Percentiles rank a stretch among this genome's conserved stretches.
Evolutionary conservation across 2,329 filamentous ascomycete species (phyloP).

Genomic region (Aspergillus ruber): DNA sequence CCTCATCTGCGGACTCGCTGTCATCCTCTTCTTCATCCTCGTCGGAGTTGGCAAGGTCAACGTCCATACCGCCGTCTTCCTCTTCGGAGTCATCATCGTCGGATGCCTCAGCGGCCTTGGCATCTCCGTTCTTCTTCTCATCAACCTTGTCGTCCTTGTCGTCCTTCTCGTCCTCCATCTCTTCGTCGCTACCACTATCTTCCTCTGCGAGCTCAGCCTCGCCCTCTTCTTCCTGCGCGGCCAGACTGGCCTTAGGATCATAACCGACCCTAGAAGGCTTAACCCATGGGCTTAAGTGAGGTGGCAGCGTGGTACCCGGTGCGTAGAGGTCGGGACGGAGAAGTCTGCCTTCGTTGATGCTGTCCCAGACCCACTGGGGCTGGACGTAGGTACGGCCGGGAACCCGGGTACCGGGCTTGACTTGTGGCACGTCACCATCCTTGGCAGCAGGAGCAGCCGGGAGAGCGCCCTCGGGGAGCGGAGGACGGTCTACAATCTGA

Average conservation of each 20-base stretch:
- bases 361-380: slow-evolving; percentile 98
- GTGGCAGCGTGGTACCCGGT: slow-evolving; percentile 81
- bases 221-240: slow-evolving; percentile 79
- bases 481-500: slow-evolving; percentile 87
- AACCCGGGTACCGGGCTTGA: slow-evolving; percentile 63
- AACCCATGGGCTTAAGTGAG: slow-evolving; percentile 94
- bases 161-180: slow-evolving; percentile 36
- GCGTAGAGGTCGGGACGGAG: slow-evolving; percentile 82
- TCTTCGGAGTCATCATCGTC: slow-evolving; percentile 34
- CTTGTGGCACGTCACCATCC: slow-evolving; percentile 39
- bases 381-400: slow-evolving; percentile 92
- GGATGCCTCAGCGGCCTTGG: slow-evolving; percentile 8
- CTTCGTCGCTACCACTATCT: slow-evolving; percentile 40
- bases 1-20: slow-evolving; percentile 40
- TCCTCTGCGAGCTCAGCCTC: slow-evolving; percentile 70
- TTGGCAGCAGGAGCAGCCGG: slow-evolving; percentile 37
- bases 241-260: slow-evolving; percentile 78
- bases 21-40: slow-evolving; percentile 45
- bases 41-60: slow-evolving; percentile 41
- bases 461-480: slow-evolving; percentile 54
- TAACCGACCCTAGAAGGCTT: slow-evolving; percentile 81
- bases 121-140: neutral
- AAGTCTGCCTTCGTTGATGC: slow-evolving; percentile 83
- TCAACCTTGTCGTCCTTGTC: slow-evolving; percentile 9
- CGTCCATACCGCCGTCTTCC: slow-evolving; percentile 46